Percentiles rank a stretch among this genome's conserved stretches.
Evolutionary conservation across 306 rosid genomes (phyloP).

Genomic region (Rosa lucieae): DNA sequence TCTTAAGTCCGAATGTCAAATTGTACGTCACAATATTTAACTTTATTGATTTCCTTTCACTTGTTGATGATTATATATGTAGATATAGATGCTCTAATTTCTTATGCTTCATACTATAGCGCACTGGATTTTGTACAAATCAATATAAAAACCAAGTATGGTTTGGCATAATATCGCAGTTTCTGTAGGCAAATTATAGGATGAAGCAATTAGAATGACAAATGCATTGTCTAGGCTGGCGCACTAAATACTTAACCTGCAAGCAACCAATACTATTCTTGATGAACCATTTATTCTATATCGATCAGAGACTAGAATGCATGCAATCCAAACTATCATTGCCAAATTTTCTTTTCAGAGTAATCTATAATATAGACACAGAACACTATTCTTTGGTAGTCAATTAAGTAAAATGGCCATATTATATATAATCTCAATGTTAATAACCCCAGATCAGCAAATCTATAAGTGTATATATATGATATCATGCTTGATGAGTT

Average conservation of each 20-base stretch:
- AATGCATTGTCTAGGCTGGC: background rate
- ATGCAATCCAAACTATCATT: background rate
- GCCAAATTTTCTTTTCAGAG: background rate
- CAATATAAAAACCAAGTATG: background rate
- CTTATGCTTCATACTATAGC: background rate
- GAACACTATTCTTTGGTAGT: background rate
- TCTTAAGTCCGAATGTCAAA: conserved; percentile 1
- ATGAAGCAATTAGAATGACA: background rate
- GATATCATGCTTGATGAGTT: background rate
- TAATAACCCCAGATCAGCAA: background rate
- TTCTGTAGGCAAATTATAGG: background rate
- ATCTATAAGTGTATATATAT: background rate
- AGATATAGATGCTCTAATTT: background rate
- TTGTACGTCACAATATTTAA: background rate
- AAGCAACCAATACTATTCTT: background rate
- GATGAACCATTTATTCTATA: background rate
- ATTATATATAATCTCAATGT: background rate
- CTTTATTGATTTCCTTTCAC: background rate
- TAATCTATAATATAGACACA: background rate
- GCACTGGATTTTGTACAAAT: background rate
- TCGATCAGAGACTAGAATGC: background rate
- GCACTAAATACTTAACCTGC: conserved; percentile 13
- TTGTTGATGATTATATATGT: background rate
- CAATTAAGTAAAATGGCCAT: background rate
- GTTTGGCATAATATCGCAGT: background rate